Evolutionary conservation across 148 eudicot species (phyloP).

Genomic region (Talinum fruticosum): DNA sequence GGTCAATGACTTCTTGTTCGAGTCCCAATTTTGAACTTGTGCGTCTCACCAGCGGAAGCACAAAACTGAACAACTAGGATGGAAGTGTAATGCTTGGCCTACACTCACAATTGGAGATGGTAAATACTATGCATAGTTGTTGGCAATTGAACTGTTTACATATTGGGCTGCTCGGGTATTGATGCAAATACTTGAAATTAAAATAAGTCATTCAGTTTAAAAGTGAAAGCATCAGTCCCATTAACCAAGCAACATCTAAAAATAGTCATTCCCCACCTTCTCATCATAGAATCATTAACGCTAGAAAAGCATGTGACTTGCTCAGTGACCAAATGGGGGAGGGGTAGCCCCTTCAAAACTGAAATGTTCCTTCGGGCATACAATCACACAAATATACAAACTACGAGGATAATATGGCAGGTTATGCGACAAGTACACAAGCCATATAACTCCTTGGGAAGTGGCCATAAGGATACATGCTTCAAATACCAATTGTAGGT

Average conservation of each 20-base stretch:
- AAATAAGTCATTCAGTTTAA: neutral
- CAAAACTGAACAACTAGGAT: constrained; percentile 33
- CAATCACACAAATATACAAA: neutral
- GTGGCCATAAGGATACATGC: neutral
- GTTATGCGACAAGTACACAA: neutral
- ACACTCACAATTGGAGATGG: constrained; percentile 17
- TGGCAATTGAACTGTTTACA: neutral
- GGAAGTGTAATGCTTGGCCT: constrained; percentile 81
- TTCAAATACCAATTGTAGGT: too few species aligned
- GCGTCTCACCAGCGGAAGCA: constrained; percentile 49
- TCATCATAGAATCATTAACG: too few species aligned
- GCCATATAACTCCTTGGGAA: neutral
- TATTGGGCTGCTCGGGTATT: neutral
- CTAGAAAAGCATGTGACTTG: neutral
- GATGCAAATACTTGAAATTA: neutral
- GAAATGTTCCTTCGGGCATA: neutral
- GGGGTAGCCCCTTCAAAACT: neutral
- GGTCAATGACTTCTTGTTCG: constrained; percentile 33
- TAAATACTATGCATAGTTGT: neutral
- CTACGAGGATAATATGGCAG: neutral
- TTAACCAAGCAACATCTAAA: neutral
- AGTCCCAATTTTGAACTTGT: constrained; percentile 46
- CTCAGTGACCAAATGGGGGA: neutral
- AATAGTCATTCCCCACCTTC: neutral
- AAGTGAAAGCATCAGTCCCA: neutral